Evolutionary conservation across 2,329 filamentous ascomycete species (phyloP), one percentile per base, ranked within the genome.

Genomic region (Trichoderma hamatum): DNA sequence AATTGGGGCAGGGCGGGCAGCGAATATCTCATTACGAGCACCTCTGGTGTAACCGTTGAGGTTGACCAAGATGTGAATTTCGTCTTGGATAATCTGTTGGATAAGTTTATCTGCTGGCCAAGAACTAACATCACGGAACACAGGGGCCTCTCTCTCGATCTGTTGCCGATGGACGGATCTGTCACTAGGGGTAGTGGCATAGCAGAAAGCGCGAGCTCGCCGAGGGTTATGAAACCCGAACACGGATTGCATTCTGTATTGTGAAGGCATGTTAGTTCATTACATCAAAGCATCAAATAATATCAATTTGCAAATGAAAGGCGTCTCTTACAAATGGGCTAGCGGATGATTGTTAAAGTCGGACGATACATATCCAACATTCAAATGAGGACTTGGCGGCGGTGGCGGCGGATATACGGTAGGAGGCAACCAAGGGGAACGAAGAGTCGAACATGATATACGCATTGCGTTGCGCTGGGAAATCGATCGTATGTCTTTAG

Each of bases 291-390:
- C 24, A 9, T 26, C 2, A 19, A 24, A 13, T 24, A 24, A 13
- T 13, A 14, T 56, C 11, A 14, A n/a, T n/a, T 61, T 11, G 26
- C 16, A 34, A 16, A 3, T 9, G 10, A 24, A 59, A 19, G 13
- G 9, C 30, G 39, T 5, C 32, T 36, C 60, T 81, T 82, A 88
- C 85, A 99, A 80, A 81, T 99, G 96, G 28, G 96, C 96, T 39
- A 99, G 83, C 4, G 96, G 96, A 77, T 99, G 96, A 75, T 99
- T 99, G 77, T 99, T 99, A 81, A 99, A 99, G 80, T 99, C 96
- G 0, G 96, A 98, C 3, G 96, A 98, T 46, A 99, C 90, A 78
- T 99, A 99, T 58, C 96, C 96, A 70, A 99, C 89, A 73, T 93
- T 95, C n/a, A 99, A 84, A 72, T 91, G 88, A 0, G 94, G 94